A percentile compares a stretch with the other conserved stretches of the same genome.
Evolutionary conservation across 805 yeast genomes (phyloP).

Genomic region (Wilhelminamyces savonicus): DNA sequence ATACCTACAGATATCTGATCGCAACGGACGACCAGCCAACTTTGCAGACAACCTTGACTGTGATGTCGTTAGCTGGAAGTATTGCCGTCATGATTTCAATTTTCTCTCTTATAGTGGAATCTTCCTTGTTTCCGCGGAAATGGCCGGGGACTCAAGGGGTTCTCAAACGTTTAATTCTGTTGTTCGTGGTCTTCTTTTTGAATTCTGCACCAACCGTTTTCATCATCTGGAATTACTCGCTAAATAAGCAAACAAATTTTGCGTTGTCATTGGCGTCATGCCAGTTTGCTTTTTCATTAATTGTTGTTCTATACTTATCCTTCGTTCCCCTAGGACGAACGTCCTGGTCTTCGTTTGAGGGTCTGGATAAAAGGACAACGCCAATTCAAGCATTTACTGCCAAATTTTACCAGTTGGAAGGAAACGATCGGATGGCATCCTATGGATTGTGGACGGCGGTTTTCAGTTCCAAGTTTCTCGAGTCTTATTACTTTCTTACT

Average conservation of each 20-base stretch:
- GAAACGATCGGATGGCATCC: slow-evolving; percentile 55
- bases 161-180: slow-evolving; percentile 37
- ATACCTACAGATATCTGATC: slow-evolving; percentile 52
- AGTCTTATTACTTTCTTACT: slow-evolving; percentile 74
- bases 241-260: slow-evolving; percentile 20
- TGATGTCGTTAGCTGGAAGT: slow-evolving; percentile 63
- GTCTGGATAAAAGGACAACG: slow-evolving; percentile 32
- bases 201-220: slow-evolving; percentile 48
- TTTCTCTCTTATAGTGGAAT: slow-evolving; percentile 51
- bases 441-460: slow-evolving; percentile 65
- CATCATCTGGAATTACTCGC: slow-evolving; percentile 35
- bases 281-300: slow-evolving; percentile 51
- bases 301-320: slow-evolving; percentile 52
- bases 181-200: slow-evolving; percentile 36
- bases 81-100: slow-evolving; percentile 50
- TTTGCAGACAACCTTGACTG: slow-evolving; percentile 45
- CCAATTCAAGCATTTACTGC: slow-evolving; percentile 53
- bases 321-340: slow-evolving; percentile 55
- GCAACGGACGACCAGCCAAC: slow-evolving; percentile 56
- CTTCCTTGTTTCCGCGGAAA: slow-evolving; percentile 58
- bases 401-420: slow-evolving; percentile 46
- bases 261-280: slow-evolving; percentile 43
- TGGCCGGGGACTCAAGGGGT: slow-evolving; percentile 71
- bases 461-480: slow-evolving; percentile 61
- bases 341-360: slow-evolving; percentile 33